phyloP scores from a whole-genome alignment of 352 stramenopile species.

The Globisporangium splendens region DNA sequence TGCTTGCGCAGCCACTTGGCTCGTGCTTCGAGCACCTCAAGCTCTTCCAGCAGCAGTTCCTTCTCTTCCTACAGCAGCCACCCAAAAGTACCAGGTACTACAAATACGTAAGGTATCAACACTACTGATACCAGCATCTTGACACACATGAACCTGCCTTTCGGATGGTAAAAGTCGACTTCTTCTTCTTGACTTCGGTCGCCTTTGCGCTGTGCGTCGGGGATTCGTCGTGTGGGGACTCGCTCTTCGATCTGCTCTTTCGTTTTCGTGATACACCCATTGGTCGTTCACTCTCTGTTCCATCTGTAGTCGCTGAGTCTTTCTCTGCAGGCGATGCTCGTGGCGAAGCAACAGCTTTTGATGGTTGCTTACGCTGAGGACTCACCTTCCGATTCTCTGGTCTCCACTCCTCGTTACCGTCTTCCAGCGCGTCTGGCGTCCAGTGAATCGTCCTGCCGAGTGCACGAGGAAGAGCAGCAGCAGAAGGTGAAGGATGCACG shows the following conservation, averaged over 20 bases:
- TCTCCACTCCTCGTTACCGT: not conserved
- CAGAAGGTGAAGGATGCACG: too few relatives aligned
- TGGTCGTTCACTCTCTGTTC: not conserved
- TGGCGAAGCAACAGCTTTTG: not conserved
- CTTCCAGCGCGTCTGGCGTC: too few relatives aligned
- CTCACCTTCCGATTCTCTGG: not conserved
- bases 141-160: not conserved
- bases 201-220: not conserved
- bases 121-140: not conserved
- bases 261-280: not conserved
- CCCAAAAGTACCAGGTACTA: too few relatives aligned
- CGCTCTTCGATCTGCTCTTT: not conserved
- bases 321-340: not conserved
- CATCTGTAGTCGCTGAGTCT: not conserved
- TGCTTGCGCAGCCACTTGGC: not conserved
- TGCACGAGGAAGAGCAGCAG: too few relatives aligned
- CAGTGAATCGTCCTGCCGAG: not conserved
- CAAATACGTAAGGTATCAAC: not conserved
- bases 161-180: not conserved
- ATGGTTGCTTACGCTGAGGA: not conserved
- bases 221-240: not conserved
- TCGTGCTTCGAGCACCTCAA: not conserved
- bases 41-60: not conserved
- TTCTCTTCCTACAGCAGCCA: not conserved
- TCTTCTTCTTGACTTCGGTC: not conserved